A percentile compares a stretch with the other conserved stretches of the same genome.
Evolutionary conservation across 345 rosid genomes (phyloP).

Genomic region (Cardamine resedifolia): DNA sequence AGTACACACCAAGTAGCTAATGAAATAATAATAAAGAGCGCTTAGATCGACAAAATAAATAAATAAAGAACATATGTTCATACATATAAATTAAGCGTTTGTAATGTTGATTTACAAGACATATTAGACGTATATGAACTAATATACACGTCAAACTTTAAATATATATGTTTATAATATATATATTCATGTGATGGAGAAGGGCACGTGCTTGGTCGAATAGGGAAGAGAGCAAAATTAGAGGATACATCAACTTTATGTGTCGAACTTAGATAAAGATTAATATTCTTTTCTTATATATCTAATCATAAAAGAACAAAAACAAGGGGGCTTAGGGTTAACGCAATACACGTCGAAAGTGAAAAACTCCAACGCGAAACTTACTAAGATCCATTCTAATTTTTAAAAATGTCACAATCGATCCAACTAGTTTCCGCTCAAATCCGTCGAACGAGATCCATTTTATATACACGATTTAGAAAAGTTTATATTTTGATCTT

Average conservation of each 20-base stretch:
- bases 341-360: conserved; percentile 43
- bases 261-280: conserved; percentile 13
- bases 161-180: not conserved
- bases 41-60: not conserved
- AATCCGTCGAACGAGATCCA: conserved; percentile 3
- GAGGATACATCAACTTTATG: conserved; percentile 29
- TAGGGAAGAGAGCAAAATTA: conserved; percentile 5
- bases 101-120: conserved; percentile 9
- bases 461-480: conserved; percentile 12
- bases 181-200: conserved; percentile 26
- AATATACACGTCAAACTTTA: conserved; percentile 36
- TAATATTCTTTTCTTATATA: not conserved
- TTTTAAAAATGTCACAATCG: conserved; percentile 21
- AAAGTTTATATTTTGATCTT: conserved; percentile 1
- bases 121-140: conserved; percentile 13
- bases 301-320: conserved; percentile 16
- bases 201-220: conserved; percentile 39
- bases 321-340: conserved; percentile 19
- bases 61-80: not conserved
- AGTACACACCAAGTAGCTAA: not conserved
- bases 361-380: conserved; percentile 37
- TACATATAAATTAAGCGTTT: not conserved
- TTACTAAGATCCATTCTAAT: conserved; percentile 26
- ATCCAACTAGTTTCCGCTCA: conserved; percentile 28
- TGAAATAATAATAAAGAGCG: not conserved